Base-by-base conservation (phyloP, 306 rosid species). In the Arachis stenosperma region DNA sequence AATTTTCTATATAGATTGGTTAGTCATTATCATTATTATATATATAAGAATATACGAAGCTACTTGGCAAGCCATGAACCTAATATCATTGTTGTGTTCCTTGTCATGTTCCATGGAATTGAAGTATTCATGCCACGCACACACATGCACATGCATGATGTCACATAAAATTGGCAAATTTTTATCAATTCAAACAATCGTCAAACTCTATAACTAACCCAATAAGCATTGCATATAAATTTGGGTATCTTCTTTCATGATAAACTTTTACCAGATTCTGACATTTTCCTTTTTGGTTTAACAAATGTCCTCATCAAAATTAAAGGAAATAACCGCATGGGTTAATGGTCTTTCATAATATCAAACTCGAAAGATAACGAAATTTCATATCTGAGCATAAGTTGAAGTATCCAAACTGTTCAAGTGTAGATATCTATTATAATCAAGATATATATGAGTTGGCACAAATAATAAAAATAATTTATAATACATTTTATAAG, bases 101-200 rank as follows among this genome's bases (percentile, higher is more conserved):
- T 29, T 33, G 41, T 68, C 75, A 51, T 41, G 6, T 51, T 41
- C 44, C 46, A 17, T 56, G 54, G 30, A 68, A n/a, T 15, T 33
- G 37, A 33, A 33, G 4, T 9, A 15, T 41, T 69, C 52, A 42
- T 51, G 53, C 70, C 61, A 13, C 73, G 73, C 72, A 33, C 30
- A 30, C 72, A 67, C 60, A 29, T 60, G 29, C 30, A 22, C 61
- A 51, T 11, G 13, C 17, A 41, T 52, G 42, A 40, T 9, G 42
- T 51, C 43, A 52, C 33, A 51, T 12, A 4, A 37, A 11, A 7
- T 62, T 39, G 30, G 7, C 22, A 73, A 52, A 30, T 8, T 39
- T 8, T 6, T 14, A 14, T 50, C 36, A 51, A 51, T 67, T n/a
- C 59, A 50, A 67, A 10, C 17, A 64, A 43, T 12, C 54, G 42